phyloP scores from a whole-genome alignment of 1,284 basidiomycete genomes.

The Cutaneotrichosporon cyanovorans region DNA sequence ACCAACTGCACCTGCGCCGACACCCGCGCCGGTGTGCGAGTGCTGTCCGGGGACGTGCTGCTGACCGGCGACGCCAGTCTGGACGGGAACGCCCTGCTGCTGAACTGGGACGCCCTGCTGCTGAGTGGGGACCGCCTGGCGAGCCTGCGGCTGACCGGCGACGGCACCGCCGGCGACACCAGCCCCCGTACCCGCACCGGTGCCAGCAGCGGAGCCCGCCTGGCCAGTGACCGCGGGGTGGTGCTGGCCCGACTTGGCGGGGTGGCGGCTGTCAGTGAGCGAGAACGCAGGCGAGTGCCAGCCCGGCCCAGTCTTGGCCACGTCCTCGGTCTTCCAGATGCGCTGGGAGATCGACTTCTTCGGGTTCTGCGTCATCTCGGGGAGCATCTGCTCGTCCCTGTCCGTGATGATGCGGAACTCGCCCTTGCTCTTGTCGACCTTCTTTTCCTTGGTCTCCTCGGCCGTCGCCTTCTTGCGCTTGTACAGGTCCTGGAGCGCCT shows the following conservation, averaged over 20 bases:
- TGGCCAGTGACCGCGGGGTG: slow-evolving; percentile 2
- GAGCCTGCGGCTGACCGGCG: not conserved
- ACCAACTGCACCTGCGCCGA: not conserved
- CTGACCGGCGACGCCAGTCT: not conserved
- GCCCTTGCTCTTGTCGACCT: slow-evolving; percentile 9
- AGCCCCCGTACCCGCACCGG: not conserved
- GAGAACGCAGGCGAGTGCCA: slow-evolving; percentile 43
- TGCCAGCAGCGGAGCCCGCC: not conserved
- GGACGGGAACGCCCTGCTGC: not conserved
- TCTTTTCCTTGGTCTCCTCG: slow-evolving; percentile 29
- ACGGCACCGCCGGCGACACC: not conserved
- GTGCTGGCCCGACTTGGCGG: not conserved
- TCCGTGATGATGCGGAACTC: slow-evolving; percentile 12
- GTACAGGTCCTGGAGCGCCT: slow-evolving; percentile 63
- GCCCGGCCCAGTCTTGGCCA: slow-evolving; percentile 25
- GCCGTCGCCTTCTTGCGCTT: slow-evolving; percentile 46
- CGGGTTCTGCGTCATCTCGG: slow-evolving; percentile 25
- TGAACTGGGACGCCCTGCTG: not conserved
- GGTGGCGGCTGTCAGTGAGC: slow-evolving; percentile 11
- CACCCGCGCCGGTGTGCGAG: not conserved
- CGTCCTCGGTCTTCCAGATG: slow-evolving; percentile 33
- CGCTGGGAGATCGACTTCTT: slow-evolving; percentile 29
- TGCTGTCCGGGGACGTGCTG: not conserved
- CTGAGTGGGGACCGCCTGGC: not conserved
- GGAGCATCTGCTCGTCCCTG: slow-evolving; percentile 24